These are phyloP conservation scores for Exidia glandulosa DNA, from an alignment of 768 basidiomycete genomes.

Conservation along the genomic window DNA sequence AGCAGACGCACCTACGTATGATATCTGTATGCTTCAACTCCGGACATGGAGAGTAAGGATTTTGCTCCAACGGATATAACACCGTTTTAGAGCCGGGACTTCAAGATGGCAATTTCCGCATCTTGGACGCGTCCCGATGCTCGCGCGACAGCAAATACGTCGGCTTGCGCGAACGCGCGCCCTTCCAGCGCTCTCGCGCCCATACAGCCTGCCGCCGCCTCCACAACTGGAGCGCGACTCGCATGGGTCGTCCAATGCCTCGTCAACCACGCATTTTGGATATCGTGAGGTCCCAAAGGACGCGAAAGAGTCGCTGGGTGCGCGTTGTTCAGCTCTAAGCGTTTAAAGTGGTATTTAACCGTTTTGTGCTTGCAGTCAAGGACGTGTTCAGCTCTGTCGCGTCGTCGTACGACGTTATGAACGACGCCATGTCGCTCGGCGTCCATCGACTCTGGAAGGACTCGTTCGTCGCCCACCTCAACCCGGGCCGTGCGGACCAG, in stretches of 20 bases:
- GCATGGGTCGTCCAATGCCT: neutral
- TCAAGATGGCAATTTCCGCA: too few relatives aligned
- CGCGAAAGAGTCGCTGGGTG: neutral
- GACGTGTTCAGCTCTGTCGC: constrained; percentile 94
- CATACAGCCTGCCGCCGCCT: neutral
- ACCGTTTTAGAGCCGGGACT: too few relatives aligned
- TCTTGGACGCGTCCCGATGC: too few relatives aligned
- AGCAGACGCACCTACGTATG: too few relatives aligned
- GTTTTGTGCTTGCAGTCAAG: constrained; percentile 42
- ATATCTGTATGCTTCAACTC: too few relatives aligned
- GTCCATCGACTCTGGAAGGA: constrained; percentile 98
- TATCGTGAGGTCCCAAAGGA: neutral
- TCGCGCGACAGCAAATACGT: neutral
- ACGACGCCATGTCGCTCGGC: constrained; percentile 96
- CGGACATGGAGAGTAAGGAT: too few relatives aligned
- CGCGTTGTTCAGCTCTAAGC: neutral
- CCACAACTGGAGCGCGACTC: neutral
- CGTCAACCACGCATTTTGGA: neutral
- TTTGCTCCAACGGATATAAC: too few relatives aligned
- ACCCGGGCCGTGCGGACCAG: constrained; percentile 50
- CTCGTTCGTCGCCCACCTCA: constrained; percentile 61
- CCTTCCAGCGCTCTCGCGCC: neutral
- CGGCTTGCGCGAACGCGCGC: neutral
- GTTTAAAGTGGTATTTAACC: neutral
- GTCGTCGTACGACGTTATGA: constrained; percentile 94